Evolutionary conservation across 176 grass and related monocot genomes (phyloP).

Genomic region (barley (Hordeum vulgare)): DNA sequence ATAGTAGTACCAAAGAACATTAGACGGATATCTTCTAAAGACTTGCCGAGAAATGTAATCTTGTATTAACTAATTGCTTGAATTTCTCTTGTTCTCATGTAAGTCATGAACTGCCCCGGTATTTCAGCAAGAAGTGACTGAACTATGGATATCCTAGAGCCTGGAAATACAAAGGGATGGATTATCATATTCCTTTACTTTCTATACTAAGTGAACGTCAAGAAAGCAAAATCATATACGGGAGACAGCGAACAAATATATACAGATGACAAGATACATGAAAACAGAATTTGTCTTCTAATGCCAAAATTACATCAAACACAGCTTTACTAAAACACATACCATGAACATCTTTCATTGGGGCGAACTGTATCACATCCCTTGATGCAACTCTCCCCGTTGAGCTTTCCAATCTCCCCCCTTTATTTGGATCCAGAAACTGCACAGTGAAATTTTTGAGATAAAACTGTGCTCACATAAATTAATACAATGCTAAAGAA

Average conservation of each 20-base stretch:
- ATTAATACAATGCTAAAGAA: slow-evolving; percentile 15
- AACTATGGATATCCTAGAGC: slow-evolving; percentile 54
- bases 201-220: neutral
- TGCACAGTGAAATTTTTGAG: slow-evolving; percentile 28
- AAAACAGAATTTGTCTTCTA: neutral
- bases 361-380: slow-evolving; percentile 92
- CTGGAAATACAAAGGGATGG: slow-evolving; percentile 37
- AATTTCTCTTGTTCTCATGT: slow-evolving; percentile 90
- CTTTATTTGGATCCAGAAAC: slow-evolving; percentile 97
- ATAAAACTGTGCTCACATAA: slow-evolving; percentile 6
- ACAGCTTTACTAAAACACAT: slow-evolving; percentile 16
- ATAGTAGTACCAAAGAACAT: slow-evolving; percentile 17
- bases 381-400: slow-evolving; percentile 77
- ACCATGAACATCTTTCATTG: slow-evolving; percentile 79
- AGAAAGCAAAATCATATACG: neutral
- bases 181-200: slow-evolving; percentile 3
- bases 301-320: neutral
- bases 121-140: slow-evolving; percentile 95
- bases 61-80: slow-evolving; percentile 44
- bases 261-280: neutral
- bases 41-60: neutral
- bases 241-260: neutral
- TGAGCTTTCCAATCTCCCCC: slow-evolving; percentile 79
- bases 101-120: slow-evolving; percentile 92
- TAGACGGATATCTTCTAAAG: neutral